Conservation (phyloP, 2,329 filamentous ascomycete genomes). For the Massarina eburnea region DNA sequence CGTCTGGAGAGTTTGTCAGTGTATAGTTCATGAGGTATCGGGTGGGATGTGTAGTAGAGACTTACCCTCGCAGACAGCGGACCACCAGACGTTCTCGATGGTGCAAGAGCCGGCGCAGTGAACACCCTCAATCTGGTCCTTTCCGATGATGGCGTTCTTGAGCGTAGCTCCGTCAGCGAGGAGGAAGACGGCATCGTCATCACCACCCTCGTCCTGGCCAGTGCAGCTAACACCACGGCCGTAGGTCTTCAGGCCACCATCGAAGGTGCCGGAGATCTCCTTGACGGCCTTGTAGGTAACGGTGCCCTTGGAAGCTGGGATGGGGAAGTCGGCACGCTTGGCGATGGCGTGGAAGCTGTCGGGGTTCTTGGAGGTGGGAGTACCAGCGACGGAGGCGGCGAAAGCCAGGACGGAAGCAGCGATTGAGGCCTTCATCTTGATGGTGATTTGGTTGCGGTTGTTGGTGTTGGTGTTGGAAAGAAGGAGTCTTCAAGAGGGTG, state of each 20-base stretch:
- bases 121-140: constrained; percentile 53
- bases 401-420: constrained; percentile 31
- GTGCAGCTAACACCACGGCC: constrained; percentile 35
- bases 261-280: constrained; percentile 21
- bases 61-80: constrained; percentile 43
- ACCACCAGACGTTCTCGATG: constrained; percentile 49
- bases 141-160: constrained; percentile 56
- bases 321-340: constrained; percentile 34
- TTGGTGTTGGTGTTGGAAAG: constrained; percentile 28
- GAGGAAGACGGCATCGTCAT: constrained; percentile 53
- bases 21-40: background rate
- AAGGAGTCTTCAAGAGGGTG: constrained; percentile 4
- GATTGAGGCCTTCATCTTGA: constrained; percentile 39
- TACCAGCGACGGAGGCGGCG: constrained; percentile 30
- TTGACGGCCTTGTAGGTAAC: constrained; percentile 21
- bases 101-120: constrained; percentile 55
- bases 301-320: constrained; percentile 35
- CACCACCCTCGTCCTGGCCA: constrained; percentile 45
- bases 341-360: constrained; percentile 25
- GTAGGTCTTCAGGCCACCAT: constrained; percentile 24
- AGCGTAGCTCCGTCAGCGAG: constrained; percentile 52
- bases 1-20: constrained; percentile 11
- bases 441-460: constrained; percentile 8
- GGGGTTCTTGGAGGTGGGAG: constrained; percentile 20
- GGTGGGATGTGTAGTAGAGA: background rate